phyloP scores from a whole-genome alignment of 768 basidiomycete genomes.

The Serendipita sp. region DNA sequence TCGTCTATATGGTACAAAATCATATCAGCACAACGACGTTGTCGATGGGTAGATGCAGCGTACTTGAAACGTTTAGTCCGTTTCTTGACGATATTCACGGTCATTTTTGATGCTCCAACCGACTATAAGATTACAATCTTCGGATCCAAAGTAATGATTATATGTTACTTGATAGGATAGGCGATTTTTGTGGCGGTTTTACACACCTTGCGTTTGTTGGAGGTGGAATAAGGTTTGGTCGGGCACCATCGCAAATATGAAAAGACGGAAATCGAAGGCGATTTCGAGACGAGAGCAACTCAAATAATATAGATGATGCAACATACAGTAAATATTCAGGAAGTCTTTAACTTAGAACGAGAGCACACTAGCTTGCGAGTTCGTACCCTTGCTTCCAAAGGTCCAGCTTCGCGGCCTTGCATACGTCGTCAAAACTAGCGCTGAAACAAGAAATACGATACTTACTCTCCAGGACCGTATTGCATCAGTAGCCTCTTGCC shows the following conservation, averaged over 20 bases:
- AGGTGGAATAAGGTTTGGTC: neutral
- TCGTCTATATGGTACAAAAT: conserved; percentile 39
- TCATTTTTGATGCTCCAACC: conserved; percentile 21
- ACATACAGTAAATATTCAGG: neutral
- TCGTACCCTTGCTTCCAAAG: neutral
- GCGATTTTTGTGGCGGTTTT: neutral
- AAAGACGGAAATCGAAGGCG: neutral
- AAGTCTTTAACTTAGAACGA: neutral
- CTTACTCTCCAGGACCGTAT: neutral
- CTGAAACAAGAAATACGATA: neutral
- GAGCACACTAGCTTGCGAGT: neutral
- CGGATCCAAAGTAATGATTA: neutral
- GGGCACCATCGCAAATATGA: neutral
- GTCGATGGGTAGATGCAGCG: conserved; percentile 7
- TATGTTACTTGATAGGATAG: neutral
- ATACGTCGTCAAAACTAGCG: neutral
- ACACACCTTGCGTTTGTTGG: neutral
- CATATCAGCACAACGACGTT: neutral
- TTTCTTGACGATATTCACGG: conserved; percentile 76
- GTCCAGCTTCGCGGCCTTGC: neutral
- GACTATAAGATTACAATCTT: neutral
- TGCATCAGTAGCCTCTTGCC: neutral
- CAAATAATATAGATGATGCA: neutral
- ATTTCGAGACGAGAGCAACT: neutral
- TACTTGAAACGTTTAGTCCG: conserved; percentile 95